Conservation (phyloP, 2,329 filamentous ascomycete genomes). For the Xenoacremonium recifei region DNA sequence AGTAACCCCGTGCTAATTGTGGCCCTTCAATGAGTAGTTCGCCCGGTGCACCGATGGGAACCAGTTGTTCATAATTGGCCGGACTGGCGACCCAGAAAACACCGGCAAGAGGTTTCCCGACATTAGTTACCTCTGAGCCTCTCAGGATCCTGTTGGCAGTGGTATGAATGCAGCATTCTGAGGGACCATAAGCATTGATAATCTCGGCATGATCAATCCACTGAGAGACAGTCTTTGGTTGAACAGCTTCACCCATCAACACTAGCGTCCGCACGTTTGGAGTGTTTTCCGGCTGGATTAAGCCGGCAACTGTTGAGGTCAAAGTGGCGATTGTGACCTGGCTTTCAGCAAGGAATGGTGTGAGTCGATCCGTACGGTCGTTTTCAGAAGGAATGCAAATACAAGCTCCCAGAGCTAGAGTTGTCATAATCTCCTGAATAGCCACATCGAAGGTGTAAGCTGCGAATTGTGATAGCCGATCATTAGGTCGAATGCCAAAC, state of each 20-base stretch:
- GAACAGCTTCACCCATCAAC: conserved; percentile 13
- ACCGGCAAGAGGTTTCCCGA: neutral
- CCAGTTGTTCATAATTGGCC: neutral
- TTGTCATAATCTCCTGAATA: conserved; percentile 53
- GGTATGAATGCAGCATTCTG: conserved; percentile 3
- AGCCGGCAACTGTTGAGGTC: neutral
- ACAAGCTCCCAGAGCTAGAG: conserved; percentile 48
- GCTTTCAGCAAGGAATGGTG: neutral
- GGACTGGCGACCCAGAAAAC: conserved; percentile 5
- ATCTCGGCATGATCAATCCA: conserved; percentile 18
- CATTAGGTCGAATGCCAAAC: conserved; percentile 39
- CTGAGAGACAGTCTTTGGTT: conserved; percentile 4
- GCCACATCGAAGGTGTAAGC: conserved; percentile 54
- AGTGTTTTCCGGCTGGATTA: neutral
- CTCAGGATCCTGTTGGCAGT: neutral
- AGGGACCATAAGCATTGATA: conserved; percentile 7
- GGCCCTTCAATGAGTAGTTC: conserved; percentile 37
- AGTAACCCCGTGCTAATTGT: conserved; percentile 47
- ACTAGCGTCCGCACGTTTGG: conserved; percentile 5
- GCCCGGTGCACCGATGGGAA: conserved; percentile 4
- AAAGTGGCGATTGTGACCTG: neutral
- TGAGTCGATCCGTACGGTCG: conserved; percentile 32
- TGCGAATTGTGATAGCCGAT: conserved; percentile 45
- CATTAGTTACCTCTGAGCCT: neutral
- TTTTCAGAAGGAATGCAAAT: conserved; percentile 55